Evolutionary conservation across 2,329 filamentous ascomycete species (phyloP), one percentile per base, ranked within the genome.

Genomic region (Beauveria sp.): DNA sequence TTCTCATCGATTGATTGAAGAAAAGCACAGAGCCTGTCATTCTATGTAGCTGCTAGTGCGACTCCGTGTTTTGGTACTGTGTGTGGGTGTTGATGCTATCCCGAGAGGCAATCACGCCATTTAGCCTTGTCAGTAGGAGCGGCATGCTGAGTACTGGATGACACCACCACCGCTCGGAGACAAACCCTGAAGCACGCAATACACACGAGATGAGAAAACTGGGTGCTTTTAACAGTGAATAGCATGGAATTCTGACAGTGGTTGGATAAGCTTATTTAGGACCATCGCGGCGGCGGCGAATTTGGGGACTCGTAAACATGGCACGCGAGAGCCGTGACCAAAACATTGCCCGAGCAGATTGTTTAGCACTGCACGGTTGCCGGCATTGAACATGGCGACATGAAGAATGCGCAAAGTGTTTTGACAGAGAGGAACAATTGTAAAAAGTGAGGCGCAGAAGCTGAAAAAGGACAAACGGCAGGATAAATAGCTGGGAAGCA

Each of bases 61-160:
- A 45, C 38, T 12, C 38, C 34, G 22, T 43, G 31, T 51, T 59
- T 51, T 42, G 46, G 45, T 42, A 26, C 24, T 24, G 31, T 43
- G 22, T 34, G 53, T 48, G 45, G 52, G 45, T 51, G 46, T 62
- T 62, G 60, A 62, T 62, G 60, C 26, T 62, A 62, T 62, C 53
- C 53, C 7, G 3, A 8, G 60, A 55, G 38, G 46, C 52, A 51
- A 62, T 62, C 60, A 62, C 60, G 60, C 38, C 51, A 62, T 62
- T n/a, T 40, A 57, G 53, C 46, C 60, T 31, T 18, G 6, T 28
- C 5, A 3, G 12, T 40, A 24, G 10, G 5, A 42, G 34, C 5
- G 20, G 28, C 14, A 24, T 9, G 9, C 12, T 20, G 48, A 18
- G 10, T 28, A 18, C n/a, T 10, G 22, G 42, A 60, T 48, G 49